phyloP scores from a whole-genome alignment of 176 grass and related monocot species.

The Musa acuminata region DNA sequence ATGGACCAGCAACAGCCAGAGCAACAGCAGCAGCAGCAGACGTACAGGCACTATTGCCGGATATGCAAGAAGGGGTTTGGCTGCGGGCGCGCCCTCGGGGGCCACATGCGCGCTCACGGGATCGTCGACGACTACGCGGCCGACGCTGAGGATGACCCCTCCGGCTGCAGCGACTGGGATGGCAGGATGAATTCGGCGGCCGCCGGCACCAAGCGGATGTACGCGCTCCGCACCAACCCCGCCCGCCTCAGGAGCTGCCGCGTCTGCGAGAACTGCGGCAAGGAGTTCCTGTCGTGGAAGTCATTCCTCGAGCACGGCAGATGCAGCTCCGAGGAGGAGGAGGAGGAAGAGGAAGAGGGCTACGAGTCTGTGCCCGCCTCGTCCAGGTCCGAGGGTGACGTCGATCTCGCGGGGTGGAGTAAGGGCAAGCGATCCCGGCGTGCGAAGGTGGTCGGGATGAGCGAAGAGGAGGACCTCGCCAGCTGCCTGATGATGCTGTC shows the following conservation, averaged over 20 bases:
- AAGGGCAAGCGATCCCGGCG: conserved; percentile 60
- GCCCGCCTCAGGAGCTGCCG: conserved; percentile 47
- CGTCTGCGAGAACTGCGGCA: conserved; percentile 59
- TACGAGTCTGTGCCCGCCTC: conserved; percentile 14
- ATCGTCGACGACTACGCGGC: conserved; percentile 35
- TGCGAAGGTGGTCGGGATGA: conserved; percentile 20
- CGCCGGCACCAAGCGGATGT: conserved; percentile 32
- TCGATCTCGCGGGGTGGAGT: conserved; percentile 18
- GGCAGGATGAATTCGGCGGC: neutral
- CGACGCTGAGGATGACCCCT: conserved; percentile 21
- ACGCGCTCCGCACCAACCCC: conserved; percentile 56
- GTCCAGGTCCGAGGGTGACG: conserved; percentile 18
- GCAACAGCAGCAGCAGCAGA: conserved; percentile 6
- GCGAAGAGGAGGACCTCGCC: conserved; percentile 59
- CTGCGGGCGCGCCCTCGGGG: conserved; percentile 73
- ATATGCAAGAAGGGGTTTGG: conserved; percentile 80
- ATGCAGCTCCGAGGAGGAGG: conserved; percentile 46
- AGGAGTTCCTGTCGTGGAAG: conserved; percentile 60
- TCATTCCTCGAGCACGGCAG: conserved; percentile 53
- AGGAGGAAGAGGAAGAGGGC: neutral
- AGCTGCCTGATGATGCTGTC: conserved; percentile 75
- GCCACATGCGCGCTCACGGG: conserved; percentile 81
- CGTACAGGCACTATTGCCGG: conserved; percentile 65
- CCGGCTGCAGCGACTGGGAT: conserved; percentile 16
- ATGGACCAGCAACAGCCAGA: conserved; percentile 36